Evolutionary conservation across 495 filamentous ascomycete genomes (phyloP).

Genomic region (Parathielavia appendiculata): DNA sequence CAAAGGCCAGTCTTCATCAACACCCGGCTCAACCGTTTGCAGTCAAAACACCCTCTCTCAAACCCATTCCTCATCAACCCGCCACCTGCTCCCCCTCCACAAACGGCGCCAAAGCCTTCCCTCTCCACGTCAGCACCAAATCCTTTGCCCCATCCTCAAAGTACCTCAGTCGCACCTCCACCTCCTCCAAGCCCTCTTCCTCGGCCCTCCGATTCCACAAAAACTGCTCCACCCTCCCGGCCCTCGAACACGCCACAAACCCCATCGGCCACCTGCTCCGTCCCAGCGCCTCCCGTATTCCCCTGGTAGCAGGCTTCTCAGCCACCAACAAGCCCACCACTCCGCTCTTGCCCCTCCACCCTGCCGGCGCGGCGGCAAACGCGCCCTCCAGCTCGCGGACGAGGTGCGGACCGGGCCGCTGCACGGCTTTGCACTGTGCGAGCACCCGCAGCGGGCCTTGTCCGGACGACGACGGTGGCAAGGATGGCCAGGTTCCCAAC

Average conservation of each 20-base stretch:
- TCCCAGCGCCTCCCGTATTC: conserved; percentile 60
- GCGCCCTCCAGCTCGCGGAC: conserved; percentile 85
- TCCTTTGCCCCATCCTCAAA: conserved; percentile 20
- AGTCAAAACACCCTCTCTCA: background rate
- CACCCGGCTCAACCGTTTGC: background rate
- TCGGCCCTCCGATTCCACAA: conserved; percentile 65
- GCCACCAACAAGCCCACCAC: conserved; percentile 60
- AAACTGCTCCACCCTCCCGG: conserved; percentile 54
- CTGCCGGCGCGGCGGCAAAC: conserved; percentile 61
- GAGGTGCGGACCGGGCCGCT: conserved; percentile 55
- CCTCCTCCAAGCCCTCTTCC: conserved; percentile 55
- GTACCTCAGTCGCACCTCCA: conserved; percentile 58
- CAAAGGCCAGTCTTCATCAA: background rate
- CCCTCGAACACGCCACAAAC: conserved; percentile 46
- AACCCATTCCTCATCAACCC: background rate
- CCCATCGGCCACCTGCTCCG: conserved; percentile 62
- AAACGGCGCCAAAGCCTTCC: conserved; percentile 35
- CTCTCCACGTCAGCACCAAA: conserved; percentile 55
- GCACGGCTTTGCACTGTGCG: conserved; percentile 75
- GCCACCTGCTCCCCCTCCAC: background rate
- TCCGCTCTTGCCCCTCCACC: conserved; percentile 53
- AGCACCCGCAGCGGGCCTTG: conserved; percentile 50
- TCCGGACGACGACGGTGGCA: conserved; percentile 14
- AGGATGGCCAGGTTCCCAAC: conserved; percentile 67
- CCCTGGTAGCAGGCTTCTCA: conserved; percentile 45